Evolutionary conservation across 495 filamentous ascomycete species (phyloP), one percentile per base, ranked within the genome.

Genomic region (Daldinia vernicosa): DNA sequence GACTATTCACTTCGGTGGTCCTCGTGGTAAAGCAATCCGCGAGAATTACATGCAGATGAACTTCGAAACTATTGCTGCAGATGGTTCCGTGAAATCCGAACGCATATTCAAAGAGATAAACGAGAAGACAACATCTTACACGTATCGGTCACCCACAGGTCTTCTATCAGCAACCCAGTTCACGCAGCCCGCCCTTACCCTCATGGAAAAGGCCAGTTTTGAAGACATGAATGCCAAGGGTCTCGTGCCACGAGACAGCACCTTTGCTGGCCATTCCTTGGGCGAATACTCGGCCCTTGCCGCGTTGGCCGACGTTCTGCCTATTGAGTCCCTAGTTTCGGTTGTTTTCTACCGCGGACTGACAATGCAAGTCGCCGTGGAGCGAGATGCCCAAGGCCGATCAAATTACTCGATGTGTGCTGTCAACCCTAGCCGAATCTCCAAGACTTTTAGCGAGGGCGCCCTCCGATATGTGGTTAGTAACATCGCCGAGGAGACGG

Each of bases 31-130:
- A 82, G 93, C 94, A 35, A 99, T 99, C 68, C 92, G 96, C 62
- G 89, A 96, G 76, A 98, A 98, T 80, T 99, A 99, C 85, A 98
- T 98, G 93, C 89, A 94, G 30, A 99, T 99, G 95, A 98, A 96
- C 65, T 98, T 98, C 82, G 96, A 99, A 83, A 93, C 94, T 5
- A 93, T 99, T 37, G 90, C 90, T 51, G 84, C 92, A 6, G 95
- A 99, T 76, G 95, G 95, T 8, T 87, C 88, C 5, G 91, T 95
- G 82, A 98, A 97, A 81, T 97, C 96, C 1, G 95, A 99, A 84
- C 97, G 95, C 83, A 98, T 99, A 76, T 99, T 99, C 89, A 98
- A 98, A 83, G 93, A 95, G 71, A 92, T 98, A 62, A 85, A 91
- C 71, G 95, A 98, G 80, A 90, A 85, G 75, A 98, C 95, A 0